phyloP scores from a whole-genome alignment of 495 filamentous ascomycete genomes.

The Penicillium cinerascens region DNA sequence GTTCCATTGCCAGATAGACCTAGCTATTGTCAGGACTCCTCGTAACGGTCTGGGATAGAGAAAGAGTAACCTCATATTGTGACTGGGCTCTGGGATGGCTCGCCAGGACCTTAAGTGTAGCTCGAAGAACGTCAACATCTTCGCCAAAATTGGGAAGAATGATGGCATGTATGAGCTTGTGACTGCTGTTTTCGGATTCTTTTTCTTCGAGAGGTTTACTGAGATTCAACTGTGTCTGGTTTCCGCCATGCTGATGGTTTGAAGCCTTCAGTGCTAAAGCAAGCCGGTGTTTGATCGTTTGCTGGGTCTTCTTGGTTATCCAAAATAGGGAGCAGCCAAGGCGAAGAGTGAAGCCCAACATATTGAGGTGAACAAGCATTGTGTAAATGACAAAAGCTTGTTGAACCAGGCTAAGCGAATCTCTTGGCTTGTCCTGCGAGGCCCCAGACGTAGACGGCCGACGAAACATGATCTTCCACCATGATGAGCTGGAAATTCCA shows the following conservation, averaged over 20 bases:
- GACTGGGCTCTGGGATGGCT: constrained; percentile 58
- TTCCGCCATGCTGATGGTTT: too few relatives aligned
- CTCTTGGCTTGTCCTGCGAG: too few relatives aligned
- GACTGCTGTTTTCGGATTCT: too few relatives aligned
- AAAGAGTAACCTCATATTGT: constrained; percentile 66
- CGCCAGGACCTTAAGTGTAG: constrained; percentile 63
- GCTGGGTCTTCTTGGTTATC: constrained; percentile 18
- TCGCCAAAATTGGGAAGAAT: constrained; percentile 69
- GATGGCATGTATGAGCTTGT: constrained; percentile 56
- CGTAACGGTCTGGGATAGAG: too few relatives aligned
- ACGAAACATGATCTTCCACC: too few relatives aligned
- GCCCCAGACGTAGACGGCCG: too few relatives aligned
- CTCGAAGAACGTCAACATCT: constrained; percentile 58
- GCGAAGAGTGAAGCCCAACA: constrained; percentile 30
- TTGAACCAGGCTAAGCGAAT: too few relatives aligned
- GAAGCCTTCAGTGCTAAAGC: too few relatives aligned
- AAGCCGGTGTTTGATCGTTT: too few relatives aligned
- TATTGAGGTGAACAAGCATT: constrained; percentile 27
- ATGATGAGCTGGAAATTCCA: constrained; percentile 9
- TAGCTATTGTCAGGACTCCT: too few relatives aligned
- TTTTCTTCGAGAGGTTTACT: too few relatives aligned
- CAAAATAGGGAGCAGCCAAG: constrained; percentile 27
- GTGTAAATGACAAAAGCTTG: constrained; percentile 37
- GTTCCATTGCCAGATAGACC: constrained; percentile 71
- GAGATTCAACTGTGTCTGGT: too few relatives aligned